Percentiles rank a stretch among this genome's conserved stretches.
Conservation (phyloP, 345 rosid genomes). For the Cochlearia excelsa region DNA sequence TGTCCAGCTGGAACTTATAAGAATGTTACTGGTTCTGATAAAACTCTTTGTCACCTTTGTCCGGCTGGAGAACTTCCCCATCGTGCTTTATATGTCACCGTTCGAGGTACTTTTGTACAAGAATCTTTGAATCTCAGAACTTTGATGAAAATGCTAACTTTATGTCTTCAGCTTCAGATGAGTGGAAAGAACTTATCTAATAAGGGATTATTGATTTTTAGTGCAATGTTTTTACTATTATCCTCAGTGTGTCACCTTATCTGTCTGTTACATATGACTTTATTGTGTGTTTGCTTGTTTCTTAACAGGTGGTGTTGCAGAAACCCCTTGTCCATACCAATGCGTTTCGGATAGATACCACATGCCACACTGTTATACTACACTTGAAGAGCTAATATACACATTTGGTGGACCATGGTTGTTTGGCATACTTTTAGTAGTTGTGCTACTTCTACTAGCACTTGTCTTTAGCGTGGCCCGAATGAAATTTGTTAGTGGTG, state of each 20-base stretch:
- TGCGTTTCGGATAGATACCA: slow-evolving; percentile 84
- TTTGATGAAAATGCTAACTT: no score
- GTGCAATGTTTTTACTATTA: no score
- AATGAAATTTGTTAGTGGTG: slow-evolving; percentile 84
- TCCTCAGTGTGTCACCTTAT: no score
- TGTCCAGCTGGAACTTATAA: slow-evolving; percentile 92
- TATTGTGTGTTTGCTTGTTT: slow-evolving; percentile 2
- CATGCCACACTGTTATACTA: slow-evolving; percentile 88
- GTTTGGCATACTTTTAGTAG: slow-evolving; percentile 67
- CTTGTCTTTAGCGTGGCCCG: slow-evolving; percentile 92
- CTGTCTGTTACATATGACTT: no score
- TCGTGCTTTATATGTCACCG: slow-evolving; percentile 59
- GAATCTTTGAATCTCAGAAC: not conserved
- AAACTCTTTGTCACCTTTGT: slow-evolving; percentile 61
- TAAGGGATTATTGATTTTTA: no score
- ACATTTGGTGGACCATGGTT: slow-evolving; percentile 97
- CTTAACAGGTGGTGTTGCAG: slow-evolving; percentile 76
- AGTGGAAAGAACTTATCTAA: no score
- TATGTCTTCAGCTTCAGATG: no score
- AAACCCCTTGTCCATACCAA: slow-evolving; percentile 79
- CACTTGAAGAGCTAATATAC: slow-evolving; percentile 84
- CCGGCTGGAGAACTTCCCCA: slow-evolving; percentile 65
- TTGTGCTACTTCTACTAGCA: slow-evolving; percentile 74
- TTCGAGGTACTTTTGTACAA: slow-evolving; percentile 47
- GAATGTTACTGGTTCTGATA: slow-evolving; percentile 74